Evolutionary conservation across 2,329 filamentous ascomycete genomes (phyloP).

Genomic region (Apiospora kogelbergensis): DNA sequence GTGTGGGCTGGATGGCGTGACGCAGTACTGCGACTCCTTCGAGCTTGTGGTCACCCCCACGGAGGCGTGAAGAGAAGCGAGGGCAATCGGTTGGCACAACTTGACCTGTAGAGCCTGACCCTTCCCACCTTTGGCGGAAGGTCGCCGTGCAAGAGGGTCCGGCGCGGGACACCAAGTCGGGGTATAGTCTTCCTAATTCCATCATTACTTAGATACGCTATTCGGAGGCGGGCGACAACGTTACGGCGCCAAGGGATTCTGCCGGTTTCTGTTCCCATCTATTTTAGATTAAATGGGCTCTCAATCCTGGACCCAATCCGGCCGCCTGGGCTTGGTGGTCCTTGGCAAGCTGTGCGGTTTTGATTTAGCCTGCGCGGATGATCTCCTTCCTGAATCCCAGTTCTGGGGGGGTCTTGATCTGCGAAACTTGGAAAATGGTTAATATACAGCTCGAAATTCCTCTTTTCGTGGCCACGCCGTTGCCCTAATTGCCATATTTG

Average conservation of each 20-base stretch:
- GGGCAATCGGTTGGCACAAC: neutral
- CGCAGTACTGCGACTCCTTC: conserved; percentile 8
- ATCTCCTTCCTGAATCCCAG: neutral
- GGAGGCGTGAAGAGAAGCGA: neutral
- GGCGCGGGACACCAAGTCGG: neutral
- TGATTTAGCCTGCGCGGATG: conserved; percentile 2
- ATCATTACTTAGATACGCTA: neutral
- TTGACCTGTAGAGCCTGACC: neutral
- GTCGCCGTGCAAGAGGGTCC: neutral
- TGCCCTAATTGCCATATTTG: neutral
- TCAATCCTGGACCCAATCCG: neutral
- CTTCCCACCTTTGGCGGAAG: neutral
- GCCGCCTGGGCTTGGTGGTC: neutral
- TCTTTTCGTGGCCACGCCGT: neutral
- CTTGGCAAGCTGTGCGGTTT: neutral
- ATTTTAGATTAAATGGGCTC: neutral
- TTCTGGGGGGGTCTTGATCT: neutral
- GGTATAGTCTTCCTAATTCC: neutral
- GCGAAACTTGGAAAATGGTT: neutral
- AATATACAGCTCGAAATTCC: neutral
- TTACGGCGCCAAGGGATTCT: neutral
- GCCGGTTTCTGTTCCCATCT: neutral
- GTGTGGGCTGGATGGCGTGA: conserved; percentile 6
- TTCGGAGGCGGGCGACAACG: neutral
- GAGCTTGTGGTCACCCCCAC: neutral